Evolutionary conservation across 345 rosid species (phyloP).

Genomic region (Luvunga scandens): DNA sequence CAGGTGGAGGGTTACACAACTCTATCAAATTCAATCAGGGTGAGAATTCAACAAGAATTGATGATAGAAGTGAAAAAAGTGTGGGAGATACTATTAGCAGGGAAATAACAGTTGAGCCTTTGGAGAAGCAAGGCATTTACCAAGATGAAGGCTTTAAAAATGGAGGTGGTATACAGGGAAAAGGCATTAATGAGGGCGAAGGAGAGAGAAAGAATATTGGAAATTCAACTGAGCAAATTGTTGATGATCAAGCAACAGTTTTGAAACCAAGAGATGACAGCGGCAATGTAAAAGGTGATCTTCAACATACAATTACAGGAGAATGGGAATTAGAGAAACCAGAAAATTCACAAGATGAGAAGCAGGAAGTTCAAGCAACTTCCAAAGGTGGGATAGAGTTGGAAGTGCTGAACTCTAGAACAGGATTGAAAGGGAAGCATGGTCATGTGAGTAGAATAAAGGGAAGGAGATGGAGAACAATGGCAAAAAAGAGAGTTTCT

Average conservation of each 20-base stretch:
- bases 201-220: neutral
- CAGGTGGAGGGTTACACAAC: neutral
- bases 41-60: conserved; percentile 10
- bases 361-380: conserved; percentile 5
- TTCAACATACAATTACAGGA: conserved; percentile 10
- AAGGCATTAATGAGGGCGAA: neutral
- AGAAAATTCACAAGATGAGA: conserved; percentile 7
- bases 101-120: conserved; percentile 4
- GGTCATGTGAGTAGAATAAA: conserved; percentile 17
- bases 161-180: neutral
- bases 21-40: neutral
- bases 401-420: conserved; percentile 18
- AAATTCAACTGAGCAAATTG: conserved; percentile 5
- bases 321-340: conserved; percentile 1
- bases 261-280: conserved; percentile 8
- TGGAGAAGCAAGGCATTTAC: conserved; percentile 7
- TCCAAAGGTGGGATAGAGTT: conserved; percentile 1
- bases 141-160: conserved; percentile 10
- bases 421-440: conserved; percentile 11
- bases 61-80: conserved; percentile 15
- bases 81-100: neutral
- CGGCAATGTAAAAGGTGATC: neutral
- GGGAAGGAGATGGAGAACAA: conserved; percentile 34
- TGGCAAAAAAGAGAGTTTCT: conserved; percentile 23
- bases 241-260: neutral